phyloP scores from a whole-genome alignment of 345 rosid species.

The Microcos paniculata region DNA sequence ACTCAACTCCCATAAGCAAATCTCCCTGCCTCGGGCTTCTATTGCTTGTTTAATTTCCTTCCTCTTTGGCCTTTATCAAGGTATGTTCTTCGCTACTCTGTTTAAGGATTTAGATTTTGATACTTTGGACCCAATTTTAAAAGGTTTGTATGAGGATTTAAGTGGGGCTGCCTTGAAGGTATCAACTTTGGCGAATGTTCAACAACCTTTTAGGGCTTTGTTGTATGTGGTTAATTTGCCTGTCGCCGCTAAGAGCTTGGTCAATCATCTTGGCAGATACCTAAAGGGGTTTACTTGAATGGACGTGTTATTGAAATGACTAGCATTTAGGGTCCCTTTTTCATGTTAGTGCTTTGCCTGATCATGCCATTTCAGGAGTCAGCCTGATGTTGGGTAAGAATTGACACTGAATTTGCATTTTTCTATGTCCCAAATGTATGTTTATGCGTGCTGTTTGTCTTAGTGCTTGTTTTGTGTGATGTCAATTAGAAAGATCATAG shows the following conservation, averaged over 20 bases:
- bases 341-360: conserved; percentile 92
- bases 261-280: conserved; percentile 95
- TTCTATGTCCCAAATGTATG: neutral
- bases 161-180: conserved; percentile 76
- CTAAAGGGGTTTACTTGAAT: conserved; percentile 76
- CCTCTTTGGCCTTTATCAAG: too few relatives aligned
- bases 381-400: conserved; percentile 97
- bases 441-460: neutral
- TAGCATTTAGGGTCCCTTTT: conserved; percentile 94
- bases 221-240: conserved; percentile 70
- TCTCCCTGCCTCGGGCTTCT: too few relatives aligned
- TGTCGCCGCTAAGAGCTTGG: conserved; percentile 74
- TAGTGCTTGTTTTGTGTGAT: neutral
- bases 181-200: conserved; percentile 85
- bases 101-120: conserved; percentile 80
- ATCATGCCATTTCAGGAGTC: conserved; percentile 81
- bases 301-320: conserved; percentile 97
- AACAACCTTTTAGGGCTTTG: conserved; percentile 85
- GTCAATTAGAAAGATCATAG: neutral
- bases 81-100: too few relatives aligned
- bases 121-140: conserved; percentile 71
- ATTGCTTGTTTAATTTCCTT: too few relatives aligned
- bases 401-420: neutral
- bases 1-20: too few relatives aligned
- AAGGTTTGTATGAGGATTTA: conserved; percentile 84